Evolutionary conservation across 352 stramenopile species (phyloP), one percentile per base, ranked within the genome.

Genomic region (Peronospora destructor): DNA sequence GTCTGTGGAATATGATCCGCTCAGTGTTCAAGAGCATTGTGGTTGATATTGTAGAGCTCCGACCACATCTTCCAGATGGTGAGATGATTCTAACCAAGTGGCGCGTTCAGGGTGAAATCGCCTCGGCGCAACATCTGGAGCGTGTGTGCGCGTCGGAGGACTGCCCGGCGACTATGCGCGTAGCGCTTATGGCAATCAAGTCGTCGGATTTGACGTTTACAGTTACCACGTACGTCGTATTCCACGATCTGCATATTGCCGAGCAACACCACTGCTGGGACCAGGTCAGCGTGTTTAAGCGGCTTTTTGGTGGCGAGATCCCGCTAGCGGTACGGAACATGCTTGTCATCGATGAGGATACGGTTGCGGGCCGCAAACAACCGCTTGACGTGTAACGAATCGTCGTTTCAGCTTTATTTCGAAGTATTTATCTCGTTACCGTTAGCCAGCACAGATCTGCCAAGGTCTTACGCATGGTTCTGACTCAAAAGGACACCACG

Each of bases 81-180:
- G 78, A 87, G 56, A 90, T 90, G 76, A 86, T 90, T 19, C 46
- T 90, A 45, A 90, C 78, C 45, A 90, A 90, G 64, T 90, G 78
- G 78, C 76, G 78, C 13, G 74, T 90, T 23, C 78, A 90, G 53
- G 78, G 78, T 30, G 78, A 90, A 61, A 84, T 87, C 53, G 76
- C 76, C 30, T 74, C 76, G 8, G 60, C 66, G 7, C 54, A 75
- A 49, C 76, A 86, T 35, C 57, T 90, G 12, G 62, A 82, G 51
- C 53, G 50, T n/a, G 75, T 87, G 12, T 79, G 72, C 33, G 66
- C 66, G 38, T 90, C 76, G 0, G 75, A 87, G 44, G 76, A 90
- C 59, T 90, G 76, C 41, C 70, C 78, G 0, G 39, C 61, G 11
- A 84, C 73, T 11, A 87, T 90, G 76, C 64, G 69, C 23, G 68